Percentiles rank a stretch among this genome's conserved stretches.
Conservation (phyloP, 176 grass and related monocot species). For the Bothriochloa decipiens region DNA sequence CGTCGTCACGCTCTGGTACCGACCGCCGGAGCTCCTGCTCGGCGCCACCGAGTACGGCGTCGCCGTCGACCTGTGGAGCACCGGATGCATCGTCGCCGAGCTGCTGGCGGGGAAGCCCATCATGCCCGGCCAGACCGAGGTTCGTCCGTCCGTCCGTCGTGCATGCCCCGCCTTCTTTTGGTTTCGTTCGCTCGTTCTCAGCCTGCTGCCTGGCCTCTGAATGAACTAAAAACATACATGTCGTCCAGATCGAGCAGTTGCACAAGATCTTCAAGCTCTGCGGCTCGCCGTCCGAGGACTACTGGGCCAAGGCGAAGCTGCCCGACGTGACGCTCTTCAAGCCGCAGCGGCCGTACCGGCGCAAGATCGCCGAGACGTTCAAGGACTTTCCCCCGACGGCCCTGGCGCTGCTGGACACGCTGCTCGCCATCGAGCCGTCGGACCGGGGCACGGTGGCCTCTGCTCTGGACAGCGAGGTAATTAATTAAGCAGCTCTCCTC, state of each 20-base stretch:
- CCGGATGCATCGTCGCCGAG: constrained; percentile 76
- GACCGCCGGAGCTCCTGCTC: constrained; percentile 73
- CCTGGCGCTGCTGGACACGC: constrained; percentile 56
- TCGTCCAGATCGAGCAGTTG: constrained; percentile 88
- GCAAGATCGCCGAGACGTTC: constrained; percentile 67
- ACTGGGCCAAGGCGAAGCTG: constrained; percentile 70
- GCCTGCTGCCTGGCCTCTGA: background rate
- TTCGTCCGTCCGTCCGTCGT: background rate
- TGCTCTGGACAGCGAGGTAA: constrained; percentile 61
- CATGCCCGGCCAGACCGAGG: constrained; percentile 79
- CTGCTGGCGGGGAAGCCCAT: constrained; percentile 69
- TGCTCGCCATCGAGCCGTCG: constrained; percentile 77
- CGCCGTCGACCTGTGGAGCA: constrained; percentile 70
- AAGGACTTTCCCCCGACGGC: constrained; percentile 62
- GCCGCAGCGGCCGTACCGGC: constrained; percentile 65
- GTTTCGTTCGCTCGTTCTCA: background rate
- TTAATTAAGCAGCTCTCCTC: background rate
- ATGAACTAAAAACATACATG: no score
- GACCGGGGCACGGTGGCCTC: constrained; percentile 51
- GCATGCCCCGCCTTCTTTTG: background rate
- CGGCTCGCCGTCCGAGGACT: constrained; percentile 78
- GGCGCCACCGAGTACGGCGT: constrained; percentile 60
- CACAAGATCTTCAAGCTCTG: constrained; percentile 96
- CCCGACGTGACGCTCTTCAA: constrained; percentile 78
- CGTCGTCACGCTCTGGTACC: constrained; percentile 82